These are phyloP conservation scores for Pyrenophora teres DNA, from an alignment of 2,329 filamentous ascomycete genomes.

Conservation along the genomic window DNA sequence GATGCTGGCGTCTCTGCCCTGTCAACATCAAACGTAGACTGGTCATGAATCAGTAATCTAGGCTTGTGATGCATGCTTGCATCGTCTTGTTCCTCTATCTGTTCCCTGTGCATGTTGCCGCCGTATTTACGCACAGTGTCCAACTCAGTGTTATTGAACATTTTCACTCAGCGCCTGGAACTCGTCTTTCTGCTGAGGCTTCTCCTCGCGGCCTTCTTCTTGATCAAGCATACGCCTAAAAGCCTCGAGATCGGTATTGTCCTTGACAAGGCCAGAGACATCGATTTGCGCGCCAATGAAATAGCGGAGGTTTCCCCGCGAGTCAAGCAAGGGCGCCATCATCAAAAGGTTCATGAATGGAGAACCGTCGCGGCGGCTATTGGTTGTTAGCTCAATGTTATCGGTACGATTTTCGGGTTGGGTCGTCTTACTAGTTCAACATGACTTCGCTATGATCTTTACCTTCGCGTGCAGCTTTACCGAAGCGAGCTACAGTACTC, in stretches of 20 bases:
- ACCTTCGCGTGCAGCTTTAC: slow-evolving; percentile 64
- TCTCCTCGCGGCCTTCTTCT: slow-evolving; percentile 36
- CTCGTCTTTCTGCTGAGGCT: slow-evolving; percentile 58
- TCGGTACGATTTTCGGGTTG: not conserved
- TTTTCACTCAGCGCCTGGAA: slow-evolving; percentile 69
- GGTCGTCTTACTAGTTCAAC: slow-evolving; percentile 68
- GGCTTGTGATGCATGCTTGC: slow-evolving; percentile 46
- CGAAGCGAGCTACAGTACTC: slow-evolving; percentile 65
- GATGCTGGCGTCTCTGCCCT: slow-evolving; percentile 16
- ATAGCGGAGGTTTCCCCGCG: slow-evolving; percentile 68
- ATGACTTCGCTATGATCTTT: slow-evolving; percentile 75
- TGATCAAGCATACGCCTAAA: slow-evolving; percentile 56
- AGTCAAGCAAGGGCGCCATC: slow-evolving; percentile 73
- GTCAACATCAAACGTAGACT: slow-evolving; percentile 39
- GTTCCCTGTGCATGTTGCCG: slow-evolving; percentile 65
- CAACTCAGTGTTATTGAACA: slow-evolving; percentile 71
- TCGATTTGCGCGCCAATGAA: slow-evolving; percentile 76
- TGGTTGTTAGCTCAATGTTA: slow-evolving; percentile 8
- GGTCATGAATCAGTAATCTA: slow-evolving; percentile 56
- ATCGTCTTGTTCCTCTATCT: slow-evolving; percentile 55
- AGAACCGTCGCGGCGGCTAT: slow-evolving; percentile 71
- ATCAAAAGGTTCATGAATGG: slow-evolving; percentile 79
- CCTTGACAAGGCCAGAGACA: slow-evolving; percentile 69
- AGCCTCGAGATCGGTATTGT: slow-evolving; percentile 68
- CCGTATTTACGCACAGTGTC: slow-evolving; percentile 67